Evolutionary conservation across 331 rosid genomes (phyloP), one percentile per base, ranked within the genome.

Genomic region (Rhamnella rubrinervis): DNA sequence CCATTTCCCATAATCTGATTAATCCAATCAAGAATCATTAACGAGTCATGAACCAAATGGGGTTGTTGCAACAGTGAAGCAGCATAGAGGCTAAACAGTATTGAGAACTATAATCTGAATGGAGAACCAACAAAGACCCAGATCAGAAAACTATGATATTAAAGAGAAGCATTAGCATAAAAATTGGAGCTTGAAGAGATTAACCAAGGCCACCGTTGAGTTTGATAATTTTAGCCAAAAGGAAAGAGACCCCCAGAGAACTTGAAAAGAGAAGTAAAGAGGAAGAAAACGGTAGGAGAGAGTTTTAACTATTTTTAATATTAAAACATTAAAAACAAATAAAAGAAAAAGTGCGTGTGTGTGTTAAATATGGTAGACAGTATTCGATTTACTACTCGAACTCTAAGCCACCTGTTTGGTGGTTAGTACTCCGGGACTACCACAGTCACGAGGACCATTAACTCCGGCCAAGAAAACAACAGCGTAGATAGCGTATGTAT

Each of bases 111-210:
- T 55, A 78, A 85, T 79, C 80, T 70, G 79, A 52, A 75, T 18
- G 65, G 65, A 68, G 63, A 80, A 70, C 37, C 39, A 61, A 21
- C 16, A 75, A 62, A 77, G 55, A 83, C 40, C 55, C 68, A 84
- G 89, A 88, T 83, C 87, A 83, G 83, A 70, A 65, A 76, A 49
- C 23, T 70, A 77, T 63, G 78, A 15, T 59, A 67, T 23, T 7
- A 41, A 52, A 65, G 78, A 66, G 67, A 70, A 63, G 57, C 20
- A 68, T 51, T 23, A 68, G 81, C 21, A 51, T 44, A 59, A 74
- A 65, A 65, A 76, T 38, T 78, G 85, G 74, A 59, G 66, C 68
- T 78, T 66, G 59, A 62, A 65, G 77, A 69, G 71, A 61, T 66
- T 46, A 46, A 51, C 58, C 57, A 63, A 74, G 75, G 77, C 60